A percentile compares a stretch with the other conserved stretches of the same genome.
phyloP scores from a whole-genome alignment of 2,329 filamentous ascomycete genomes.

The Nemania sp. region DNA sequence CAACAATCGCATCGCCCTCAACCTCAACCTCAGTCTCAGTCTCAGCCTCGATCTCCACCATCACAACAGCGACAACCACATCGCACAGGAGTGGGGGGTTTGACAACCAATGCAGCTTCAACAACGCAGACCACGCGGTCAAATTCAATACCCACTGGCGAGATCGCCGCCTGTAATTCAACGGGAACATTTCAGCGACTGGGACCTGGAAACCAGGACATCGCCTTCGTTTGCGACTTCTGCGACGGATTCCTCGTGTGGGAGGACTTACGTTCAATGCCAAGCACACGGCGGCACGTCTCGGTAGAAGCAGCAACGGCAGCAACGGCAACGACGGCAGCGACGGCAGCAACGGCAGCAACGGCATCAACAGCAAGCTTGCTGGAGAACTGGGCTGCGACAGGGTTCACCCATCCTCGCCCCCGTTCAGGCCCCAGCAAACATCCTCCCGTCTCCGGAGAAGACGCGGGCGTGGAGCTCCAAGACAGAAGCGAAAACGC shows the following conservation, averaged over 20 bases:
- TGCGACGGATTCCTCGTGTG: constrained; percentile 65
- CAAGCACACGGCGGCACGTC: constrained; percentile 48
- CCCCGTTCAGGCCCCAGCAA: neutral
- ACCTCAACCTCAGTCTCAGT: constrained; percentile 16
- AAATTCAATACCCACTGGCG: constrained; percentile 32
- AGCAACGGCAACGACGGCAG: constrained; percentile 28
- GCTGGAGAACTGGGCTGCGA: constrained; percentile 57
- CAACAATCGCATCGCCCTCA: constrained; percentile 22
- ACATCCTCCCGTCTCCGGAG: neutral
- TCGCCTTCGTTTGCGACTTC: constrained; percentile 64
- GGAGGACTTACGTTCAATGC: constrained; percentile 60
- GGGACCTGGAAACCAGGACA: constrained; percentile 51
- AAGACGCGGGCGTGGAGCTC: constrained; percentile 22
- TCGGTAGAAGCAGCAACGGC: no score
- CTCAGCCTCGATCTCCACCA: constrained; percentile 13
- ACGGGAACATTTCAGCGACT: constrained; percentile 62
- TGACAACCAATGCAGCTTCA: neutral
- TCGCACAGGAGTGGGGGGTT: neutral
- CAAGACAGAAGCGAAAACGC: constrained; percentile 8
- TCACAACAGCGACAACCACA: constrained; percentile 12
- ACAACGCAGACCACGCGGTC: constrained; percentile 3
- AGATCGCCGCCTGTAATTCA: constrained; percentile 55
- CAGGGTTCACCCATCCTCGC: constrained; percentile 41
- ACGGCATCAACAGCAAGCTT: constrained; percentile 24
- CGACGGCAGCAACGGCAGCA: constrained; percentile 23